Conservation (phyloP, 805 yeast species). For the Teunomyces gatunensis region DNA sequence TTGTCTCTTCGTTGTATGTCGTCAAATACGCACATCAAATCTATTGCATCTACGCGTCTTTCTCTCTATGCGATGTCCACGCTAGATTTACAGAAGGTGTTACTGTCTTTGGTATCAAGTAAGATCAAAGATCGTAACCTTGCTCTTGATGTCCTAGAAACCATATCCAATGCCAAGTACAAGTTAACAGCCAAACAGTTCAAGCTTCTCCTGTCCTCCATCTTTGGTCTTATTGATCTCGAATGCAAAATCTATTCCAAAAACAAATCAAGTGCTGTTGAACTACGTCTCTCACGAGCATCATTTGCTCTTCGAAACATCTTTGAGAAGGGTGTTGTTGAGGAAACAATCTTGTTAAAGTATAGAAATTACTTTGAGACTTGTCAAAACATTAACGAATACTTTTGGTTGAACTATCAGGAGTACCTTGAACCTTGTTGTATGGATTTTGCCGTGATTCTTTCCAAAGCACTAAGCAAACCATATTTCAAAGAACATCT, state of each 20-base stretch:
- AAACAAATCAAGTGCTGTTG: conserved; percentile 23
- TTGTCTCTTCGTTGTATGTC: neutral
- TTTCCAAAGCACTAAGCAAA: conserved; percentile 19
- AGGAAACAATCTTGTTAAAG: conserved; percentile 13
- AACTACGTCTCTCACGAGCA: conserved; percentile 27
- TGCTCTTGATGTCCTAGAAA: conserved; percentile 35
- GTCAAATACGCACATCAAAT: neutral
- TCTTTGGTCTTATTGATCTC: conserved; percentile 26
- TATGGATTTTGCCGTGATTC: conserved; percentile 22
- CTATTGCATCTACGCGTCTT: neutral
- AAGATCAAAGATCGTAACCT: conserved; percentile 56
- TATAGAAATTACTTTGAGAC: conserved; percentile 22
- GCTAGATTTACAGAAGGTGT: conserved; percentile 17
- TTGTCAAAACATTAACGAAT: conserved; percentile 14
- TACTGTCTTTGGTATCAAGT: conserved; percentile 39
- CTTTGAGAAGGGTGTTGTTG: conserved; percentile 15
- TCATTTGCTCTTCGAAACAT: conserved; percentile 30
- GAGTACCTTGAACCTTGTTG: conserved; percentile 20
- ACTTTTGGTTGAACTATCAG: conserved; percentile 14
- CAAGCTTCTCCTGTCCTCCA: conserved; percentile 19
- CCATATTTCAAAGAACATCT: conserved; percentile 33
- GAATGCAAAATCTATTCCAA: conserved; percentile 34
- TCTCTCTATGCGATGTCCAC: conserved; percentile 7
- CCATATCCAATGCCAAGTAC: conserved; percentile 16
- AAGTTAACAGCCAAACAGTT: conserved; percentile 20